Conservation (phyloP, 257 asterid species). For the Scutellaria galericulata region DNA sequence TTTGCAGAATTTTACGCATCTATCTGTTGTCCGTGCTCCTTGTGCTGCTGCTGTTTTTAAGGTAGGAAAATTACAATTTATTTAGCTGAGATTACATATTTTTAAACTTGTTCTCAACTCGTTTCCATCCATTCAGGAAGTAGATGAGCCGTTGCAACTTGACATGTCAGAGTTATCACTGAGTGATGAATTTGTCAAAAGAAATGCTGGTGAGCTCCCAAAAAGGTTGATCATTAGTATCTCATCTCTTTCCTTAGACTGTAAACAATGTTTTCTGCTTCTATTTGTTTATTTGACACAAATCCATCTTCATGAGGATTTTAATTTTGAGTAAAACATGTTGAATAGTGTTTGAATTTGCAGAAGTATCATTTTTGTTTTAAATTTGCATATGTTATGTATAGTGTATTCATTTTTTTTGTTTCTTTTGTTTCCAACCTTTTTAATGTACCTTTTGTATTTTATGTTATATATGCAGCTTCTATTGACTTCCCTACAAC, state of each 20-base stretch:
- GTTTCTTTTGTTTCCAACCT: not conserved
- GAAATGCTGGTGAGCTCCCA: constrained; percentile 56
- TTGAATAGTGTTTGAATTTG: not conserved
- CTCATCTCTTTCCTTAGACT: constrained; percentile 1
- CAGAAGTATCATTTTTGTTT: constrained; percentile 1
- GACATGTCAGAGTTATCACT: constrained; percentile 88
- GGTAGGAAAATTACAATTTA: constrained; percentile 47
- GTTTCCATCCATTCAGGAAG: constrained; percentile 63
- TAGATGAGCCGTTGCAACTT: constrained; percentile 90
- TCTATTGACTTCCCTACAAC: not conserved
- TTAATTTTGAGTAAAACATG: not conserved
- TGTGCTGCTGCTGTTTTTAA: constrained; percentile 94
- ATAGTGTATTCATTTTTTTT: not conserved
- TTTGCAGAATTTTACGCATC: constrained; percentile 96
- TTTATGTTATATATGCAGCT: not conserved
- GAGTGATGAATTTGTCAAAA: constrained; percentile 35
- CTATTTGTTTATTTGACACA: not conserved
- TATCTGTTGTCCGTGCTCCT: constrained; percentile 82
- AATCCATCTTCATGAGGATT: not conserved
- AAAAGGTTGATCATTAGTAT: constrained; percentile 13
- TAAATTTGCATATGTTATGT: constrained; percentile 9
- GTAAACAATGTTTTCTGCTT: constrained; percentile 6
- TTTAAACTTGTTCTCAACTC: constrained; percentile 8
- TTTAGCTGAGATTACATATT: constrained; percentile 18
- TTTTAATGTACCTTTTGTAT: not conserved